phyloP scores from a whole-genome alignment of 257 asterid species.

The Solanum appendiculatum region DNA sequence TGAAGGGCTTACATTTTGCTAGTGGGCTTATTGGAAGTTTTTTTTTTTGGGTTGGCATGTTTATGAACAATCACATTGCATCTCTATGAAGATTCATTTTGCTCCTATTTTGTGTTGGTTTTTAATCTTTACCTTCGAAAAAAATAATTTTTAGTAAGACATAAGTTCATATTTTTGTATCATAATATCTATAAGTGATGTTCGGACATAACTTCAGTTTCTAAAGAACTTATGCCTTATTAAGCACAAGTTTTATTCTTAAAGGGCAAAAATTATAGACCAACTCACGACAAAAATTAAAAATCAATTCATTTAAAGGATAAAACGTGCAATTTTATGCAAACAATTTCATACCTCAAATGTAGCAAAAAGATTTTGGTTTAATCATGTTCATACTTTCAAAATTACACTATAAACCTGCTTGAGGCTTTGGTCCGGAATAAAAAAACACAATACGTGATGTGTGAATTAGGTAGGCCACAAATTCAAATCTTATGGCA shows the following conservation, averaged over 20 bases:
- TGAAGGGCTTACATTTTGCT: not conserved
- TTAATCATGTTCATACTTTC: not conserved
- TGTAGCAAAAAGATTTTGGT: not conserved
- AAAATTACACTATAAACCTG: not conserved
- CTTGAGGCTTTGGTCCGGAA: not conserved
- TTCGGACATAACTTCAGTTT: no score
- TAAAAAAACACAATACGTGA: not conserved
- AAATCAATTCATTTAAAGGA: no score
- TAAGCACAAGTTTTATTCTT: not conserved
- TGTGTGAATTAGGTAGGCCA: not conserved
- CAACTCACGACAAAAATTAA: no score
- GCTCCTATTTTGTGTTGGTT: not conserved
- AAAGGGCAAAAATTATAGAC: not conserved
- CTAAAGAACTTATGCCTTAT: not conserved
- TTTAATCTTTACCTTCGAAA: no score
- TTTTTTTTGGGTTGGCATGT: not conserved
- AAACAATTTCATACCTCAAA: not conserved
- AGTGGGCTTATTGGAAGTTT: not conserved
- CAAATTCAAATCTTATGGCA: not conserved
- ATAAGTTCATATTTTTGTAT: no score
- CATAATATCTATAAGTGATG: not conserved
- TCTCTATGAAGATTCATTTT: not conserved
- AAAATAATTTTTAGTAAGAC: no score
- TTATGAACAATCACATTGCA: not conserved
- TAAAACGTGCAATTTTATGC: no score